These are phyloP conservation scores for Irpex sp. DNA, from an alignment of 1,284 basidiomycete genomes.

Conservation along the genomic window DNA sequence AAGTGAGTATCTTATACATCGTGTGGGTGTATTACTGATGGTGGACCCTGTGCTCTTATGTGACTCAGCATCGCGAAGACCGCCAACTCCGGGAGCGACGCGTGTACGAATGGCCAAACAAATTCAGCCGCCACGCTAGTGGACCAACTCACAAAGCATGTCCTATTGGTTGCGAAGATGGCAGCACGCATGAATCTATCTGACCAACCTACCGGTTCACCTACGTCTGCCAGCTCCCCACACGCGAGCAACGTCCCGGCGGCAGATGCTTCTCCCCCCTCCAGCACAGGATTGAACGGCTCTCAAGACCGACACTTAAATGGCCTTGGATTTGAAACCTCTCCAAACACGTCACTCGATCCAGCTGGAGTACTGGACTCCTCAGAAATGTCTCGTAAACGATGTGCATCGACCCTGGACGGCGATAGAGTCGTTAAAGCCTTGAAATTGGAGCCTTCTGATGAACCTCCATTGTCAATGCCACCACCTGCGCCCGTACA, in stretches of 20 bases:
- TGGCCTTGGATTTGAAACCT: conserved; percentile 17
- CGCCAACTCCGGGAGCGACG: conserved; percentile 44
- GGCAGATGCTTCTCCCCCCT: conserved; percentile 14
- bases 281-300: conserved; percentile 11
- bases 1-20: conserved; percentile 26
- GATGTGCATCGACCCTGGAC: conserved; percentile 61
- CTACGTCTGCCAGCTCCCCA: conserved; percentile 16
- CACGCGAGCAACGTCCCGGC: conserved; percentile 15
- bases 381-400: conserved; percentile 48
- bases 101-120: conserved; percentile 44
- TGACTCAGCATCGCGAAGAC: conserved; percentile 42
- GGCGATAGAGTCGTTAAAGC: conserved; percentile 61
- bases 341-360: conserved; percentile 21
- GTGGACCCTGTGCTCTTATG: conserved; percentile 10
- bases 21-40: conserved; percentile 16
- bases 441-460: conserved; percentile 65
- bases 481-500: conserved; percentile 19
- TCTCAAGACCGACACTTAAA: conserved; percentile 21
- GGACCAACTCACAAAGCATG: conserved; percentile 44
- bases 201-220: conserved; percentile 26
- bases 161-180: conserved; percentile 45
- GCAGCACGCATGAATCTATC: conserved; percentile 41
- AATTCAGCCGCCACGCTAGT: conserved; percentile 42
- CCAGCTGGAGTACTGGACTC: conserved; percentile 20
- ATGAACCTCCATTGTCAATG: conserved; percentile 37